These are phyloP conservation scores for Lactarius deliciosus DNA, from an alignment of 768 basidiomycete genomes.

Conservation along the genomic window DNA sequence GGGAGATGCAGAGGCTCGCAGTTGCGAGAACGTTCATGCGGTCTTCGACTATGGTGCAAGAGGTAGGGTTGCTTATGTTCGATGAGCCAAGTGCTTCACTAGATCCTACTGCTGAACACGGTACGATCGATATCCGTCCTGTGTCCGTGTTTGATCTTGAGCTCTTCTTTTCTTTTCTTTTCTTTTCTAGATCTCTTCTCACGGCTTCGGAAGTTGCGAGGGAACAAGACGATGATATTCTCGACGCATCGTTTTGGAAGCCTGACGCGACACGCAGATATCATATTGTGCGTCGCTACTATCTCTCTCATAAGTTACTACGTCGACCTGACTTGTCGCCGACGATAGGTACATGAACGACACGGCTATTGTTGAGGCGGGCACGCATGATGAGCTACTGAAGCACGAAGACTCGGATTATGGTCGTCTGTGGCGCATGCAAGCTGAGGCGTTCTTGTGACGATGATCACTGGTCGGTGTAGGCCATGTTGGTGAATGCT, in stretches of 20 bases:
- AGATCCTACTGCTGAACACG: slow-evolving; percentile 76
- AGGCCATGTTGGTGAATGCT: not conserved
- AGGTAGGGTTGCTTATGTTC: slow-evolving; percentile 63
- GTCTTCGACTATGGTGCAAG: slow-evolving; percentile 45
- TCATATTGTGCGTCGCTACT: slow-evolving; percentile 18
- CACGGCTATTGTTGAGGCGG: slow-evolving; percentile 58
- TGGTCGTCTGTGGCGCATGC: slow-evolving; percentile 69
- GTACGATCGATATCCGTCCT: slow-evolving; percentile 32
- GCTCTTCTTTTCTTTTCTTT: not conserved
- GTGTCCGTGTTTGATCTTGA: not conserved
- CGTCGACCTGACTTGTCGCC: not conserved
- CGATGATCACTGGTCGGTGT: not conserved
- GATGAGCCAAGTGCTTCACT: slow-evolving; percentile 74
- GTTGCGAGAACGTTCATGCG: slow-evolving; percentile 78
- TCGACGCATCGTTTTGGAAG: slow-evolving; percentile 73
- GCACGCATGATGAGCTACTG: slow-evolving; percentile 63
- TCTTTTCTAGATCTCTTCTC: slow-evolving; percentile 60
- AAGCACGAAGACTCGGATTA: slow-evolving; percentile 56
- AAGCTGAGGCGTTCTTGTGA: slow-evolving; percentile 61
- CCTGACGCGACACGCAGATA: slow-evolving; percentile 55
- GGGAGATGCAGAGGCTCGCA: slow-evolving; percentile 74
- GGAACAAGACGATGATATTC: slow-evolving; percentile 81
- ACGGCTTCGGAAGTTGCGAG: slow-evolving; percentile 61
- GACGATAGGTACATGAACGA: slow-evolving; percentile 64
- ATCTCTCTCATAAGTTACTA: not conserved